phyloP scores from a whole-genome alignment of 495 filamentous ascomycete genomes.

The Talaromyces liani region DNA sequence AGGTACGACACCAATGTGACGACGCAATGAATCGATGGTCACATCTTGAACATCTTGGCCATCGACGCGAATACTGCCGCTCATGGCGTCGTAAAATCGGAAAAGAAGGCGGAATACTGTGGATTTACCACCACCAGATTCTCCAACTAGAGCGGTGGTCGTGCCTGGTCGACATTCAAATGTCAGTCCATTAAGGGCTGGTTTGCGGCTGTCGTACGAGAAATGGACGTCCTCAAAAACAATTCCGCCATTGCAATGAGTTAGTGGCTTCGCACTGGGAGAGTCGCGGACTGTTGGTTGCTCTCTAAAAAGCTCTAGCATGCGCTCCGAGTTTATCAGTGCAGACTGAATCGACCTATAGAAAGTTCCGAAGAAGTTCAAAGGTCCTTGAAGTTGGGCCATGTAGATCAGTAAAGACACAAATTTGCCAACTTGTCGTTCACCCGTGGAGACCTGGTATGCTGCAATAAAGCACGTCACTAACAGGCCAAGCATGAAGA shows the following conservation, averaged over 20 bases:
- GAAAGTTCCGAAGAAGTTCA: constrained; percentile 98
- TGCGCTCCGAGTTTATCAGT: constrained; percentile 92
- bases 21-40: constrained; percentile 88
- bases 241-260: constrained; percentile 68
- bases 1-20: constrained; percentile 89
- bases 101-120: constrained; percentile 95
- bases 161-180: constrained; percentile 84
- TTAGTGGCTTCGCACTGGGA: constrained; percentile 45
- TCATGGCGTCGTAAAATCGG: constrained; percentile 80
- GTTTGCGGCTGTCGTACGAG: constrained; percentile 79
- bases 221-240: constrained; percentile 83
- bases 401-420: constrained; percentile 81
- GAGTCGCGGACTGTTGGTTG: constrained; percentile 82
- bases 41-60: constrained; percentile 75
- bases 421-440: constrained; percentile 69
- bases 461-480: constrained; percentile 79
- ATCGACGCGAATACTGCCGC: constrained; percentile 76
- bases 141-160: constrained; percentile 90
- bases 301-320: constrained; percentile 93
- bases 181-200: constrained; percentile 71
- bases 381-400: constrained; percentile 80
- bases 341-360: constrained; percentile 93
- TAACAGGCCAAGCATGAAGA: constrained; percentile 87
- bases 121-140: constrained; percentile 94
- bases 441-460: constrained; percentile 72